Base-by-base conservation (phyloP, 345 rosid genomes). In the Citrus glauca region DNA sequence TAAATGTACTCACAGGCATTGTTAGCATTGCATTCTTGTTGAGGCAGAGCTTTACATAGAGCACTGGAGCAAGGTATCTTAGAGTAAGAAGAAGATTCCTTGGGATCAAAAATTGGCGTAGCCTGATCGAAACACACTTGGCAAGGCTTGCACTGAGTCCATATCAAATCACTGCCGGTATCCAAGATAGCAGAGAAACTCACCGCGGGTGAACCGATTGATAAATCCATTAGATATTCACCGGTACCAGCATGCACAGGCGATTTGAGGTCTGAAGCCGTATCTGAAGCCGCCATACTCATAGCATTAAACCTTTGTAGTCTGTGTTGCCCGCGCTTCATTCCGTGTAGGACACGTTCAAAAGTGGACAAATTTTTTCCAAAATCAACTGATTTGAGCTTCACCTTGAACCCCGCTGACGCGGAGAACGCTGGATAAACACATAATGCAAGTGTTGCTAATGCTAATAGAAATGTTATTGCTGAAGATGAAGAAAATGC, bases 131-230 rank as follows among this genome's bases (percentile, higher is more conserved):
- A 95, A 75, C 98, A 95, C 48, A 92, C 86, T 0, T 73, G 71
- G 28, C 99, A 95, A 4, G 98, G 99, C 85, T 91, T 86, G 84
- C 99, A 95, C 56, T 93, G 99, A 20, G 99, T 95, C 99, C 99
- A 95, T 55, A 95, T 92, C 56, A 95, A 82, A 78, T 95, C 98
- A 53, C 99, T 95, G 0, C 99, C 99, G 0, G 99, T 92, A 72
- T 95, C 98, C 79, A 95, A 45, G 32, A 95, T 92, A 7, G 97
- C 99, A 8, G 88, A 73, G 86, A 82, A 91, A 9, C 83, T 82
- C 57, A 78, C 77, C 1, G 91, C 74, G 0, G 98, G 97, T 2
- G 93, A 89, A 30, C 99, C 99, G 5, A 92, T 86, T 1, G 93
- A 82, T 64, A 95, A 72, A 14, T 88, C 80, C 94, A 95, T 84